Base-by-base conservation (phyloP, 129 eudicot genomes). In the Tagetes erecta region DNA sequence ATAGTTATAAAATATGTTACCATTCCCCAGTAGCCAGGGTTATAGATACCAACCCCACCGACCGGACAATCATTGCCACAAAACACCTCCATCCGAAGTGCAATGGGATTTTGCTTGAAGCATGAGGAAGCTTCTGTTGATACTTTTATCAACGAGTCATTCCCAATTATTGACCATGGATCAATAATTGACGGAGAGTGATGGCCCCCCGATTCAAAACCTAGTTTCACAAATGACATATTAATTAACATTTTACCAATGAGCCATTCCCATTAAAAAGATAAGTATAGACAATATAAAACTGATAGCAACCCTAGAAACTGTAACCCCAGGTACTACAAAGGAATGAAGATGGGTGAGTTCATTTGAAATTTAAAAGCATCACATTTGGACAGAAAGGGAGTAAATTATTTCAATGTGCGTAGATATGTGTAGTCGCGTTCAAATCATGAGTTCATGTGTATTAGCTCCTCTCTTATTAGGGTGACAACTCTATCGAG, bases 1-100 rank as follows among this genome's bases (percentile, higher is more conserved):
- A n/a, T 5, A 60, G 63, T 13, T 62, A 63, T 8, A 3, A 30
- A 20, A 39, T 14, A 47, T 12, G 14, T 79, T 91, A 95, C 99
- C 99, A 95, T 95, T 66, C 99, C 99, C 97, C 97, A 95, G 59
- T 47, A 91, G 55, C 99, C 99, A 70, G 99, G 99, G 67, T 95
- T 95, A 74, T 80, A 94, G 36, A 95, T 72, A 72, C 99, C 99
- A 74, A 95, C 99, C 64, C 97, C 99, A 7, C 92, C 99, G 62
- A 34, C 68, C 1, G 97, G 97, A 80, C 99, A 95, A 45, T 36
- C 42, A 49, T 30, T 47, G 60, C 80, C 91, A 75, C 99, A 95
- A 52, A 85, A 76, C 47, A 88, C 92, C 63, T 95, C 92, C 99
- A 95, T 85, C 35, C 85, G 83, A 37, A 95, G 87, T 52, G 99